phyloP scores from a whole-genome alignment of 2,329 filamentous ascomycete genomes.

The Fusarium acutatum region DNA sequence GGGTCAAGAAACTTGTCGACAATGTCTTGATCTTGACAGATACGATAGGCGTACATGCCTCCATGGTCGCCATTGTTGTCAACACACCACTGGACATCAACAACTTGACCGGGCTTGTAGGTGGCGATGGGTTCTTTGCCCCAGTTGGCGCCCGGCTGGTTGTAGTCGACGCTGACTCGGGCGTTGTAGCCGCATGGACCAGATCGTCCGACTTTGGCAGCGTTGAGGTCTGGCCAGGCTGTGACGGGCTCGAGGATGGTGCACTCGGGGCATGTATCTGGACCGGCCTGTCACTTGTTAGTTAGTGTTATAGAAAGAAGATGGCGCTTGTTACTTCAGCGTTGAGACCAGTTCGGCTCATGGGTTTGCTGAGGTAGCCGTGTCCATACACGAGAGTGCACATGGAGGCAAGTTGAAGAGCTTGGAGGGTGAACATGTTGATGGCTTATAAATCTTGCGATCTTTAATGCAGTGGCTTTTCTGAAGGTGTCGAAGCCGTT shows the following conservation, averaged over 20 bases:
- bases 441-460: background rate
- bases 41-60: slow-evolving; percentile 64
- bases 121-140: slow-evolving; percentile 53
- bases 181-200: slow-evolving; percentile 64
- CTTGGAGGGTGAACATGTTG: background rate
- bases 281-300: slow-evolving; percentile 48
- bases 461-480: fast-evolving
- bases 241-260: slow-evolving; percentile 62
- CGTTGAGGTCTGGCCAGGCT: slow-evolving; percentile 58
- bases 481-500: fast-evolving
- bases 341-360: slow-evolving; percentile 32
- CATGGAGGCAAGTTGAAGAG: background rate
- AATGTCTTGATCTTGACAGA: slow-evolving; percentile 60
- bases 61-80: slow-evolving; percentile 66
- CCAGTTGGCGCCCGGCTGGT: slow-evolving; percentile 55
- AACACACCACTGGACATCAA: slow-evolving; percentile 64
- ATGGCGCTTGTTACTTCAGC: background rate
- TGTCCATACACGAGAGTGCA: slow-evolving; percentile 1
- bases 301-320: fast-evolving
- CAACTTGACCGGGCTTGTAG: slow-evolving; percentile 55
- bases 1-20: slow-evolving; percentile 60
- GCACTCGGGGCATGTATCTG: slow-evolving; percentile 63
- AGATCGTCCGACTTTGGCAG: slow-evolving; percentile 55
- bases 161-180: slow-evolving; percentile 62
- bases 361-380: slow-evolving; percentile 28